Conservation (phyloP, 805 yeast species). For the Saturnispora serradocipensis region DNA sequence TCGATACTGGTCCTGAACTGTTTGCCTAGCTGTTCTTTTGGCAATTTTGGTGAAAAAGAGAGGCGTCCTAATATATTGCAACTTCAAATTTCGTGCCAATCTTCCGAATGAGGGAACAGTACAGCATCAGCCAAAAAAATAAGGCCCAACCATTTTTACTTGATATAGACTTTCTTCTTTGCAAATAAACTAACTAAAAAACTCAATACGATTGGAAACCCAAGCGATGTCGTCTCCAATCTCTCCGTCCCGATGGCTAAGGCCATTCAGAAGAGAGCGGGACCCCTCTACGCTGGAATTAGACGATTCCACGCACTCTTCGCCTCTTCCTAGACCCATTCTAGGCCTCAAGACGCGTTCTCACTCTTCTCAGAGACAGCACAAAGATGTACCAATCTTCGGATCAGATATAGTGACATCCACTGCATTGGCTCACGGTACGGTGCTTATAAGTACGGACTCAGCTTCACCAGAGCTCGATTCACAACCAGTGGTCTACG, state of each 20-base stretch:
- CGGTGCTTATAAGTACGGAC: slow-evolving; percentile 46
- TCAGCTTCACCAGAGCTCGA: background rate
- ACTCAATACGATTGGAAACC: background rate
- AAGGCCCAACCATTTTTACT: background rate
- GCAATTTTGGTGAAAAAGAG: background rate
- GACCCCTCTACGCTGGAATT: background rate
- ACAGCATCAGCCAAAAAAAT: background rate
- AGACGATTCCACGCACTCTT: slow-evolving; percentile 17
- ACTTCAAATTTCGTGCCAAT: background rate
- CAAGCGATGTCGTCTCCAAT: background rate
- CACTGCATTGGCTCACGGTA: slow-evolving; percentile 66
- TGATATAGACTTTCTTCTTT: background rate
- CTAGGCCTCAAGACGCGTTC: slow-evolving; percentile 40
- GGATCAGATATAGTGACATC: slow-evolving; percentile 73
- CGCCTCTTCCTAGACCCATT: slow-evolving; percentile 33
- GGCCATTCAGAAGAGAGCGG: slow-evolving; percentile 3
- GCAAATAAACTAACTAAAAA: background rate
- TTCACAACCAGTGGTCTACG: slow-evolving; percentile 48
- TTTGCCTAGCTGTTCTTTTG: background rate
- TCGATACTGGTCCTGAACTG: background rate
- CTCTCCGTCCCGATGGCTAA: slow-evolving; percentile 7
- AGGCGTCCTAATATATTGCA: background rate
- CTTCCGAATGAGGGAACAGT: background rate
- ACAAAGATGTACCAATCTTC: slow-evolving; percentile 41
- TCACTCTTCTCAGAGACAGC: slow-evolving; percentile 19